Conservation (phyloP, 2,329 filamentous ascomycete genomes). For the Diaporthe velutina region DNA sequence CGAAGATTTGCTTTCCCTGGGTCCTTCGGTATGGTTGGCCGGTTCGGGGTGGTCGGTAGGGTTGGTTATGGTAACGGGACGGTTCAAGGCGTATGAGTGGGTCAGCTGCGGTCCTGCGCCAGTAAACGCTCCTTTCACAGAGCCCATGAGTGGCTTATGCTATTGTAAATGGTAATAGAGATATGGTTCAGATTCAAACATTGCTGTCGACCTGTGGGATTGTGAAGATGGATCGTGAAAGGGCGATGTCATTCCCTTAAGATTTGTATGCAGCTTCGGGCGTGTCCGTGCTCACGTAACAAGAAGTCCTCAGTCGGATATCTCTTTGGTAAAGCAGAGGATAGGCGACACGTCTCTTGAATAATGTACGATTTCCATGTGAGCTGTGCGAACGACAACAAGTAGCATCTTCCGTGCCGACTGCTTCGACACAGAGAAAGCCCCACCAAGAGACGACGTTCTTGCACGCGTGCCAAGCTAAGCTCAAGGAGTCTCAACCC, state of each 20-base stretch:
- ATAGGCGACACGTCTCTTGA: not conserved
- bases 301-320: no score
- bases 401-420: not conserved
- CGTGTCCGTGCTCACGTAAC: not conserved
- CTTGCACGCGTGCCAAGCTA: not conserved
- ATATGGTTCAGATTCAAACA: slow-evolving; percentile 1
- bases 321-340: not conserved
- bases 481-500: not conserved
- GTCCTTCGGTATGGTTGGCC: not conserved
- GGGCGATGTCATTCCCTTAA: not conserved
- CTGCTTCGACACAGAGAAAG: not conserved
- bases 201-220: not conserved
- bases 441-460: not conserved
- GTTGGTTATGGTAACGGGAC: not conserved
- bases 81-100: slow-evolving; percentile 16
- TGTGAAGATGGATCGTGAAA: not conserved
- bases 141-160: slow-evolving; percentile 1
- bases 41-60: not conserved
- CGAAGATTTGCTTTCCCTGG: slow-evolving; percentile 14
- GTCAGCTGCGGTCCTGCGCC: not conserved
- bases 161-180: slow-evolving; percentile 26
- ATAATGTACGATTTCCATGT: not conserved
- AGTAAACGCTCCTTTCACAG: not conserved
- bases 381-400: not conserved
- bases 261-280: not conserved